A percentile compares a stretch with the other conserved stretches of the same genome.
Conservation (phyloP, 768 basidiomycete species). For the Epithele typhae region DNA sequence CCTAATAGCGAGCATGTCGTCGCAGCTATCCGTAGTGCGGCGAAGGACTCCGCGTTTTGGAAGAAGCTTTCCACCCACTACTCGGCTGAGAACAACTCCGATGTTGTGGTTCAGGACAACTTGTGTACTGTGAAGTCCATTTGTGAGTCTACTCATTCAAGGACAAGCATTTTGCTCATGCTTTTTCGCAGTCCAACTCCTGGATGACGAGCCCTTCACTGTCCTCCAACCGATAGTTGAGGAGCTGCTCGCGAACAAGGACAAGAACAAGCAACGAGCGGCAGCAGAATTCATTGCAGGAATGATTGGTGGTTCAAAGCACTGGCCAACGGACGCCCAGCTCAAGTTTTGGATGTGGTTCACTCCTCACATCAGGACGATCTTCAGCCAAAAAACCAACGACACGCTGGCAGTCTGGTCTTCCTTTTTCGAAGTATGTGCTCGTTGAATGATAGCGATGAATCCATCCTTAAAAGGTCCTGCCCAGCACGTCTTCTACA, state of each 20-base stretch:
- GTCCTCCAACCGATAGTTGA: slow-evolving; percentile 59
- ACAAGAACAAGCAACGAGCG: slow-evolving; percentile 85
- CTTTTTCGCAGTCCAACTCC: slow-evolving; percentile 55
- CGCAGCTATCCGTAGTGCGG: slow-evolving; percentile 44
- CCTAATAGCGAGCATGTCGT: slow-evolving; percentile 45
- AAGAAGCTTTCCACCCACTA: slow-evolving; percentile 62
- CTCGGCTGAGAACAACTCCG: slow-evolving; percentile 74
- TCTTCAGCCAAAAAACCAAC: slow-evolving; percentile 69
- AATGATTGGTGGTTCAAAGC: slow-evolving; percentile 71
- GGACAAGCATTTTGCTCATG: background rate
- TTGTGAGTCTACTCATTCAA: slow-evolving; percentile 48
- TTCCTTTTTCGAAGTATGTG: slow-evolving; percentile 67
- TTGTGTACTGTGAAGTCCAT: slow-evolving; percentile 72
- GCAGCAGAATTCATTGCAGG: slow-evolving; percentile 82
- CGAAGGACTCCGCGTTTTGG: slow-evolving; percentile 56
- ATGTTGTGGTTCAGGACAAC: slow-evolving; percentile 60
- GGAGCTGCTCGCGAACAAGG: slow-evolving; percentile 58
- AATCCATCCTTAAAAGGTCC: too few species aligned
- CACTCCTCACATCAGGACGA: slow-evolving; percentile 55
- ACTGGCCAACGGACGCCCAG: slow-evolving; percentile 78
- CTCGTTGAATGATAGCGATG: background rate
- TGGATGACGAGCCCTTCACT: slow-evolving; percentile 70
- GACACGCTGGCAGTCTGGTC: slow-evolving; percentile 79
- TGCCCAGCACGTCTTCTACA: slow-evolving; percentile 66
- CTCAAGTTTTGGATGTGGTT: slow-evolving; percentile 78